phyloP scores from a whole-genome alignment of 345 rosid species.

The Eucalyptus globulus region DNA sequence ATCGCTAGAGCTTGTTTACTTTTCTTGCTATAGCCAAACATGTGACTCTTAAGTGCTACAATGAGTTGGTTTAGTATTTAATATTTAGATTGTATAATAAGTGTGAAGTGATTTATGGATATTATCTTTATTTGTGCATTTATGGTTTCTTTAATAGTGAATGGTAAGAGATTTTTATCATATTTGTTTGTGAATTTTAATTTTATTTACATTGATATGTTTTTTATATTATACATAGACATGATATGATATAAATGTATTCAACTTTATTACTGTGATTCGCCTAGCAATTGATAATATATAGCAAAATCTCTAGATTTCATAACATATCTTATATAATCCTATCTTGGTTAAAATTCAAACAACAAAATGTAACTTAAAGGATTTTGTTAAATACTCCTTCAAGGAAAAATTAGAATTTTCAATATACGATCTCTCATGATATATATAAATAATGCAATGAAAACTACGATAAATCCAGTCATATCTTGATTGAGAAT shows the following conservation, averaged over 20 bases:
- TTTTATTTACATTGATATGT: not conserved
- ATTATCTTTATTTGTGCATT: not conserved
- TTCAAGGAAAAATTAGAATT: not conserved
- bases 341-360: not conserved
- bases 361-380: not conserved
- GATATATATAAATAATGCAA: not conserved
- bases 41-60: not conserved
- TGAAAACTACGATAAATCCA: not conserved
- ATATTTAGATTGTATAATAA: not conserved
- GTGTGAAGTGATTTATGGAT: not conserved
- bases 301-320: not conserved
- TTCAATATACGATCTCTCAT: not conserved
- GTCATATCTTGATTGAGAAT: too few species aligned
- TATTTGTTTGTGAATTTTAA: not conserved
- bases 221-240: not conserved
- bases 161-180: not conserved
- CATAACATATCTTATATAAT: not conserved
- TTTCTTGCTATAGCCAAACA: not conserved
- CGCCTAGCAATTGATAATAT: not conserved
- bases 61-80: not conserved
- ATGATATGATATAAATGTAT: not conserved
- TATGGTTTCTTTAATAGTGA: not conserved
- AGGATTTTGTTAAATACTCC: not conserved
- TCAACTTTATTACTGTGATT: fast-evolving
- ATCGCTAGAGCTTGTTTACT: not conserved